These are phyloP conservation scores for Sedum album DNA, from an alignment of 164 flowering plant genomes.

Conservation along the genomic window DNA sequence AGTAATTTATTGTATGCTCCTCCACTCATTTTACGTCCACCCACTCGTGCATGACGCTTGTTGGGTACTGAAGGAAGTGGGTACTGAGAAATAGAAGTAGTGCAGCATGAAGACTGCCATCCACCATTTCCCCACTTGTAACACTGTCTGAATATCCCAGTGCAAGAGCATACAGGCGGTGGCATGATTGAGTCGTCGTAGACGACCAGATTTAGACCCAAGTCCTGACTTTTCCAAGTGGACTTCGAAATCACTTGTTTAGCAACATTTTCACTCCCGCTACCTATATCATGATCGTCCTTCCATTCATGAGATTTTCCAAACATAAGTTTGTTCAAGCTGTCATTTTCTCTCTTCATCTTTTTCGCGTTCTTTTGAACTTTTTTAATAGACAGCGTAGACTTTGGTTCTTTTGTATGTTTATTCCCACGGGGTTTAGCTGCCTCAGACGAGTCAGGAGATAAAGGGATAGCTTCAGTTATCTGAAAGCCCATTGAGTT, in stretches of 20 bases:
- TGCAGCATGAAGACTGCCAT: constrained; percentile 82
- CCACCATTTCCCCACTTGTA: constrained; percentile 86
- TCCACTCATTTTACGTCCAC: constrained; percentile 80
- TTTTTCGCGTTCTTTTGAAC: constrained; percentile 32
- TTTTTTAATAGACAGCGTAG: constrained; percentile 27
- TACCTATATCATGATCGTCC: constrained; percentile 25
- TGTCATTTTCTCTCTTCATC: constrained; percentile 43
- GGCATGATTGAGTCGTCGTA: constrained; percentile 69
- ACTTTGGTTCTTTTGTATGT: constrained; percentile 45
- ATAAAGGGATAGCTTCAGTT: constrained; percentile 32
- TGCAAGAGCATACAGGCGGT: constrained; percentile 65
- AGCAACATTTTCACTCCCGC: constrained; percentile 30
- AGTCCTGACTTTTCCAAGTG: constrained; percentile 68
- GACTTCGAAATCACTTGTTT: constrained; percentile 39
- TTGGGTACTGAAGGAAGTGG: constrained; percentile 64
- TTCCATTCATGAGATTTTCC: constrained; percentile 42
- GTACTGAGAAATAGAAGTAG: constrained; percentile 55
- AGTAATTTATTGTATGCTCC: constrained; percentile 58
- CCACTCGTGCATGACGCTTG: constrained; percentile 65
- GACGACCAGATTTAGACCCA: constrained; percentile 60
- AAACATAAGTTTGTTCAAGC: constrained; percentile 41
- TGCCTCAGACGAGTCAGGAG: constrained; percentile 32
- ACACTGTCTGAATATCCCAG: constrained; percentile 60
- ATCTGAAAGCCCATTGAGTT: constrained; percentile 38
- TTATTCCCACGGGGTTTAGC: constrained; percentile 35